Evolutionary conservation across 2,329 filamentous ascomycete genomes (phyloP).

Genomic region (Phyllachora maydis): DNA sequence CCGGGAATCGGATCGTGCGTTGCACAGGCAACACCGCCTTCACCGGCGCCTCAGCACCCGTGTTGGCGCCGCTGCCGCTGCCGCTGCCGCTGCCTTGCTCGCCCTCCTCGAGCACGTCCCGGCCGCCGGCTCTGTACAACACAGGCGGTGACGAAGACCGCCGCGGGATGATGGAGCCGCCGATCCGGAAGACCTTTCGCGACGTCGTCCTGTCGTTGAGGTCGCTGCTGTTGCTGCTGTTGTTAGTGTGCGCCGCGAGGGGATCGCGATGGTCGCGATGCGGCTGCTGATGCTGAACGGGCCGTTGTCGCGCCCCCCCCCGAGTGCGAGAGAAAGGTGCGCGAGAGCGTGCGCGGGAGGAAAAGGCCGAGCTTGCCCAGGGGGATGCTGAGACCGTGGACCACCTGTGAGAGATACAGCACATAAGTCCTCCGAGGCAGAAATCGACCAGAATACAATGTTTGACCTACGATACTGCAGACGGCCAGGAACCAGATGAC

Average conservation of each 20-base stretch:
- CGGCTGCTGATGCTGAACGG: constrained; percentile 12
- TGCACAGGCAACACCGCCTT: too few species aligned
- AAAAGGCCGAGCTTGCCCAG: constrained; percentile 45
- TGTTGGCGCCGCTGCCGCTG: too few species aligned
- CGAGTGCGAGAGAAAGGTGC: too few species aligned
- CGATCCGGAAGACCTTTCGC: constrained; percentile 19
- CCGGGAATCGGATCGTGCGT: too few species aligned
- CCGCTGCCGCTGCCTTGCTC: too few species aligned
- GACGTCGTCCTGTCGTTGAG: too few species aligned
- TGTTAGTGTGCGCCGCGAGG: too few species aligned
- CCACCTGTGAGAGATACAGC: too few species aligned
- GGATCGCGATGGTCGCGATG: constrained; percentile 8
- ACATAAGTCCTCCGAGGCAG: too few species aligned
- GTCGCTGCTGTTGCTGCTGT: too few species aligned
- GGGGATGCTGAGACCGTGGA: constrained; percentile 69
- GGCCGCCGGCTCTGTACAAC: neutral
- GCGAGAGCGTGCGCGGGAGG: constrained; percentile 41
- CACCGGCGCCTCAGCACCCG: too few species aligned
- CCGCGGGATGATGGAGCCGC: constrained; percentile 15
- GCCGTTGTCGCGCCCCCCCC: too few species aligned
- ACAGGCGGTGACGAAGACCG: neutral
- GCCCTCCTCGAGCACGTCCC: neutral
- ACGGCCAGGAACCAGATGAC: constrained; percentile 76
- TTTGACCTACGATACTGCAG: constrained; percentile 54
- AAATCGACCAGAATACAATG: neutral